Base-by-base conservation (phyloP, 129 eudicot species). In the Silybum marianum region DNA sequence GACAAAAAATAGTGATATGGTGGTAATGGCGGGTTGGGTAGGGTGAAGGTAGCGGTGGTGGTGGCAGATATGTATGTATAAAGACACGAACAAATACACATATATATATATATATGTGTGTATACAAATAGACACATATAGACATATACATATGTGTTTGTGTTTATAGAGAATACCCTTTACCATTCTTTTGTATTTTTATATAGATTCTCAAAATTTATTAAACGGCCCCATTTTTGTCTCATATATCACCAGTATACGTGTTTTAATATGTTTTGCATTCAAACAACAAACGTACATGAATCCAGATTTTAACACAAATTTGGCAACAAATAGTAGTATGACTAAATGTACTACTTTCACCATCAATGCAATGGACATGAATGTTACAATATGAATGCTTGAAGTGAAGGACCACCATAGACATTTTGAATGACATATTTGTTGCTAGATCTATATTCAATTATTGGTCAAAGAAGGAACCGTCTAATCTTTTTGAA, bases 341-440 rank as follows among this genome's bases (percentile, higher is more conserved):
- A 82, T 76, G 86, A 60, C 81, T 16, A 69, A 18, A 69, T 51
- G 82, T 82, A 82, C 86, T 38, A 69, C 67, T 36, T 82, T 62
- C 30, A 82, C 72, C 46, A 68, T 76, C 42, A 75, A 48, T 76
- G 24, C 69, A 66, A 46, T 21, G 14, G 69, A 68, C 63, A 68
- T 28, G 34, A 14, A 19, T 24, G 48, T 48, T 75, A 48, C 58
- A 69, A 82, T 9, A 66, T 76, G 77, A 75, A 51, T 23, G 80
- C 51, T 82, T 65, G 28, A 39, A 69, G 69, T 74, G 22, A 26
- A 46, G 85, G 77, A 76, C 85, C 85, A 76, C 81, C 23, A n/a
- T 72, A 39, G 46, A 60, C 84, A 73, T 73, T 1, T 71, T 80
- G 78, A 69, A 81, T 51, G 77, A 48, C 77, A 76, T 28, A 48